A percentile compares a stretch with the other conserved stretches of the same genome.
Conservation (phyloP, 768 basidiomycete species). For the Lentinula aciculospora region DNA sequence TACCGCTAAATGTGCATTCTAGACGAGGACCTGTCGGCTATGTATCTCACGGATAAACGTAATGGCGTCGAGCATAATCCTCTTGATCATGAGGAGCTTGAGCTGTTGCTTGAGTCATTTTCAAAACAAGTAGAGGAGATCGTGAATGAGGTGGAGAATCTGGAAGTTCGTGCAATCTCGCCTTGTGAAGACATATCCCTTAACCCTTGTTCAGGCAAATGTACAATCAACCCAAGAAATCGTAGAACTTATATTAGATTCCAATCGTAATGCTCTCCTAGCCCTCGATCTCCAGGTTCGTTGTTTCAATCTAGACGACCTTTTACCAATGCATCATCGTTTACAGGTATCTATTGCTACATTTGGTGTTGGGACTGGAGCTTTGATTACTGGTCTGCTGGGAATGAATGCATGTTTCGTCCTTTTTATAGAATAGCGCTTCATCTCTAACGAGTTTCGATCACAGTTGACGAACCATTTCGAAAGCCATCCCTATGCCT, state of each 20-base stretch:
- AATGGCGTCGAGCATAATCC: conserved; percentile 51
- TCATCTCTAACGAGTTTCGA: neutral
- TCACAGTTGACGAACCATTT: conserved; percentile 66
- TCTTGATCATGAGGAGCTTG: conserved; percentile 89
- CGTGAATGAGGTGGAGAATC: conserved; percentile 87
- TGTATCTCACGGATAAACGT: conserved; percentile 91
- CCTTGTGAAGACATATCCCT: neutral
- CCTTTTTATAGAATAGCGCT: conserved; percentile 3
- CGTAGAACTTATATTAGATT: conserved; percentile 92
- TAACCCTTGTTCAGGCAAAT: conserved; percentile 52
- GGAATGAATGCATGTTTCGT: conserved; percentile 85
- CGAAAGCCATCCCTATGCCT: conserved; percentile 71
- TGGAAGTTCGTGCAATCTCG: conserved; percentile 45
- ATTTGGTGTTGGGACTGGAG: conserved; percentile 87
- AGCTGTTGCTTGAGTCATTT: conserved; percentile 90
- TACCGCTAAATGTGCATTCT: neutral
- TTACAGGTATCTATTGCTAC: conserved; percentile 86
- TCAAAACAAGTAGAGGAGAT: conserved; percentile 97
- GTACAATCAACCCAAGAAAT: conserved; percentile 98
- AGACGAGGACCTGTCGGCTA: conserved; percentile 94
- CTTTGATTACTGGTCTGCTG: conserved; percentile 85
- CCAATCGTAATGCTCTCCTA: conserved; percentile 88
- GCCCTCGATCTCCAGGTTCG: conserved; percentile 84
- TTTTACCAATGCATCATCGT: neutral
- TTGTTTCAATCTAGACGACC: neutral